Base-by-base conservation (phyloP, 148 eudicot genomes). In the Linanthus parryae region DNA sequence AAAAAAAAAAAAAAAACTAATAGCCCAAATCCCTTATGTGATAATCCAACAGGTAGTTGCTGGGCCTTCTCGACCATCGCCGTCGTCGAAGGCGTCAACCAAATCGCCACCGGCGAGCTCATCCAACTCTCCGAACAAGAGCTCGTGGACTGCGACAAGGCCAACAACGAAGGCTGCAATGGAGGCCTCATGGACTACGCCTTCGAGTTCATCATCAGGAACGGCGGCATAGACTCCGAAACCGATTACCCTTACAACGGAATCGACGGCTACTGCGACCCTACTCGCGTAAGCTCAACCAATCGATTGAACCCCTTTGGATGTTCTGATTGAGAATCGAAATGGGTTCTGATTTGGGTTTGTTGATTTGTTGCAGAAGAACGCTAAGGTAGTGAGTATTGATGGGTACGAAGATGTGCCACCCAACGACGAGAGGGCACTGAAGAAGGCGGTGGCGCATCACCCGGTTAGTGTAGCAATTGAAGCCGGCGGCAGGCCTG, bases 41-140 rank as follows among this genome's bases (percentile, higher is more conserved):
- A n/a, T n/a, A n/a, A n/a, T n/a, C n/a, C n/a, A n/a, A n/a, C n/a
- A 48, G 53, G 53, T 34, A 48, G 53, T 48, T 48, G 53, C 22
- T 48, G 53, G 53, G 53, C 53, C 5, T 48, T 48, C 37, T 48
- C 53, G 36, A 29, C 53, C 13, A 23, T 48, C 30, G 53, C 53
- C 17, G 35, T 37, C 10, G 53, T 48, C 12, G 53, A 48, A 22
- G 53, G 53, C 13, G 30, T 48, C 27, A 48, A 48, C 15, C 53
- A 48, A 29, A 48, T 48, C 17, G 53, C 30, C 37, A 48, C 53
- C 8, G 53, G 53, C 11, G 37, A 48, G 8, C 53, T 48, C 10
- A 48, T 15, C 11, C 18, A 34, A 1, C n/a, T 28, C 2, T 48
- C 53, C 0, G 53, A 48, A 23, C 53, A 48, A 48, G 53, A 48